Evolutionary conservation across 345 rosid genomes (phyloP).

Genomic region (Gossypium thurberi): DNA sequence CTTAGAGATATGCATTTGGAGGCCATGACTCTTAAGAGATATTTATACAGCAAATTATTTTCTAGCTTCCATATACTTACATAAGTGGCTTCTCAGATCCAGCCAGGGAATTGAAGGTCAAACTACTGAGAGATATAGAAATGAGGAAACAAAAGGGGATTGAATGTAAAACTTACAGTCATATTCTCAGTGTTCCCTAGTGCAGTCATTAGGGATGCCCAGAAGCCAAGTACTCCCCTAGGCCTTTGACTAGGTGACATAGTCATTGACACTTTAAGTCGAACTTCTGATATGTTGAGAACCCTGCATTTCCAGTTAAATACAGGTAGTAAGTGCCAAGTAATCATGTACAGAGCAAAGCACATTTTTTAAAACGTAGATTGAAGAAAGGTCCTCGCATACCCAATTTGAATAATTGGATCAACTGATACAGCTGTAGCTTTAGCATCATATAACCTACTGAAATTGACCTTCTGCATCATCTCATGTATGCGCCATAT

Average conservation of each 20-base stretch:
- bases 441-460: conserved; percentile 53
- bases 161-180: conserved; percentile 55
- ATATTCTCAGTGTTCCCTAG: conserved; percentile 95
- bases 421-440: conserved; percentile 91
- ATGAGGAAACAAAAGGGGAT: neutral
- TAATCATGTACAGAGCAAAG: conserved; percentile 4
- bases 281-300: conserved; percentile 81
- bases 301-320: conserved; percentile 49
- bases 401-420: conserved; percentile 95
- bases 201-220: conserved; percentile 98
- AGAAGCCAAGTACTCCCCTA: conserved; percentile 93
- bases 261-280: conserved; percentile 83
- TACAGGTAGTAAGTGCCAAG: conserved; percentile 4
- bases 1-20: neutral
- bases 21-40: neutral
- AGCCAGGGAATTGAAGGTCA: neutral
- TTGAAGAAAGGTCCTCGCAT: conserved; percentile 19
- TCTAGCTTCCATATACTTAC: neutral
- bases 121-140: neutral
- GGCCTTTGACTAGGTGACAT: conserved; percentile 99
- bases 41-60: neutral
- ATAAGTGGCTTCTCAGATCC: neutral
- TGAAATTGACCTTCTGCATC: conserved; percentile 76
- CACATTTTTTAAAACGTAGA: neutral
- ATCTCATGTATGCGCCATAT: conserved; percentile 99